Percentiles rank a stretch among this genome's conserved stretches.
Evolutionary conservation across 2,329 filamentous ascomycete genomes (phyloP).

Genomic region (Bipolaris cookei): DNA sequence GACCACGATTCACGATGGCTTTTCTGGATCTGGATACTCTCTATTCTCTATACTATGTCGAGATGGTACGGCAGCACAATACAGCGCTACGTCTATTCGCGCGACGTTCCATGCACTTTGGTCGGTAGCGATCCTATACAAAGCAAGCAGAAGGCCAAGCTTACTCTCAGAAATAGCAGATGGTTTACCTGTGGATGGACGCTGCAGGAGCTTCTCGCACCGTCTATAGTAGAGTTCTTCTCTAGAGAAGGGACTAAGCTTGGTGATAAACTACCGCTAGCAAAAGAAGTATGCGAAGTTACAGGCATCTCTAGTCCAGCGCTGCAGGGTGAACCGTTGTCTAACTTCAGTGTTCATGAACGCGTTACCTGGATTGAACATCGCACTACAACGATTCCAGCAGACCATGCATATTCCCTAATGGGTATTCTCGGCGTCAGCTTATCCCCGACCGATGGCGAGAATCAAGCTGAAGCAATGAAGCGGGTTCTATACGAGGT

Average conservation of each 20-base stretch:
- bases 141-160: neutral
- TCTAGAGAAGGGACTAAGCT: slow-evolving; percentile 13
- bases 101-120: too few species aligned
- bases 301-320: slow-evolving; percentile 13
- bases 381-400: too few species aligned
- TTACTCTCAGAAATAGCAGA: neutral
- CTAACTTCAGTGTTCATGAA: slow-evolving; percentile 16
- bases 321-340: slow-evolving; percentile 1
- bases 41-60: too few species aligned
- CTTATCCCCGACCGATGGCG: slow-evolving; percentile 5
- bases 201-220: slow-evolving; percentile 21
- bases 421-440: slow-evolving; percentile 16
- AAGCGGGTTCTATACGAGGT: slow-evolving; percentile 20
- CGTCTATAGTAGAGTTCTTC: slow-evolving; percentile 24
- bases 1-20: too few species aligned
- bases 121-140: too few species aligned
- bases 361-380: slow-evolving; percentile 7
- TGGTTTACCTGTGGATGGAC: slow-evolving; percentile 7
- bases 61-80: too few species aligned
- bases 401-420: slow-evolving; percentile 16
- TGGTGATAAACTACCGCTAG: slow-evolving; percentile 10
- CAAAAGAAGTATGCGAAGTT: slow-evolving; percentile 4
- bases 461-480: slow-evolving; percentile 14
- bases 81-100: too few species aligned
- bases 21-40: too few species aligned